Evolutionary conservation across 1,139 yeast genomes (phyloP), one percentile per base, ranked within the genome.

Genomic region (Candida sp.): DNA sequence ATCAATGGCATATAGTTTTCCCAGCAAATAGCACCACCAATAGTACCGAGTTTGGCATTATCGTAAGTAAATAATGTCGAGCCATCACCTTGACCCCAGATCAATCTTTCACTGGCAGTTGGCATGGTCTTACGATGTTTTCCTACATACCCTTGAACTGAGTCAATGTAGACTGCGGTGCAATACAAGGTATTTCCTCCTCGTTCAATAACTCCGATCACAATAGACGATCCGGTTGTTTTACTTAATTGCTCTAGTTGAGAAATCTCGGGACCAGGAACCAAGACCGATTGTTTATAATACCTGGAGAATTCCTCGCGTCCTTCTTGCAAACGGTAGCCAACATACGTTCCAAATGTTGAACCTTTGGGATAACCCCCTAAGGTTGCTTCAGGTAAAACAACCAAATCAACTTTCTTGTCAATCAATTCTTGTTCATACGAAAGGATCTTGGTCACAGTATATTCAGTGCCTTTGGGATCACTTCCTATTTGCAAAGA

Each of bases 1-100:
- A 61, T 52, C 43, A 66, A 46, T 8, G 70, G 71, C 57, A 63
- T 56, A 48, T 55, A 56, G 47, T 69, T 69, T 45, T 70, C 75
- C 73, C 75, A 68, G 51, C 75, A 69, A 41, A 69, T 68, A 27
- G 64, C 72, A 21, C 70, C 74, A 22, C 73, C 73, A 15, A 68
- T 48, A 36, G 56, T 58, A 11, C 73, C 73, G 6, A 57, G 60
- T 4, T 38, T 36, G 2, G 51, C 45, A 22, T 60, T 50, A 8
- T 63, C 57, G 21, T 64, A 59, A 3, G 61, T 63, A 6, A 64
- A 61, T 36, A 70, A 48, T 2, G 72, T 67, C 5, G 71, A 65
- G 2, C 75, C 75, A 43, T 68, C 74, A 27, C 75, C 74, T 38
- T 61, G 61, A 3, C 71, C 73, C 73, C 74, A 70, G 6, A 68